A percentile compares a stretch with the other conserved stretches of the same genome.
Conservation (phyloP, 2,329 filamentous ascomycete genomes). For the Raffaelea deltoideospora region DNA sequence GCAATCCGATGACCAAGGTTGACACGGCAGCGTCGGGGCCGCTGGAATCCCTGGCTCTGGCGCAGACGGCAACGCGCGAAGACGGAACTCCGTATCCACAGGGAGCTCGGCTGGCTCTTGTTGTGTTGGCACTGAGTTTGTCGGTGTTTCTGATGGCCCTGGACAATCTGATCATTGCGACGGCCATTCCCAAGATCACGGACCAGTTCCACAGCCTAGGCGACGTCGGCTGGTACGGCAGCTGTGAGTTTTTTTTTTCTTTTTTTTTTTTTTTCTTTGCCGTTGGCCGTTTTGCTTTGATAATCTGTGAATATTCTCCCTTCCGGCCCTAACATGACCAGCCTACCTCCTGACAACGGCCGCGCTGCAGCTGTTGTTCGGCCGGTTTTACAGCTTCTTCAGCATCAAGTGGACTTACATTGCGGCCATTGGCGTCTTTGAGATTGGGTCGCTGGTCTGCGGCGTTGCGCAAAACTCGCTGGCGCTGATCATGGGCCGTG, state of each 20-base stretch:
- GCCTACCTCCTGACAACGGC: conserved; percentile 21
- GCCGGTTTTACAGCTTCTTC: conserved; percentile 22
- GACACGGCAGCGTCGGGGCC: too few relatives aligned
- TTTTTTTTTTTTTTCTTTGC: background rate
- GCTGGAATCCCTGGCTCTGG: background rate
- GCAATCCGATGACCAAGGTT: too few relatives aligned
- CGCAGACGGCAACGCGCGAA: conserved; percentile 16
- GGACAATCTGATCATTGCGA: conserved; percentile 18
- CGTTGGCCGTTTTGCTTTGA: too few relatives aligned
- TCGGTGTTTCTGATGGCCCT: conserved; percentile 29
- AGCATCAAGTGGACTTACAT: conserved; percentile 19
- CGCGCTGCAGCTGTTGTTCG: conserved; percentile 17
- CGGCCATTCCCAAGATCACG: conserved; percentile 20
- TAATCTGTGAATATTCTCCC: too few relatives aligned
- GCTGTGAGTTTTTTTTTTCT: conserved; percentile 4
- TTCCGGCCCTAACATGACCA: conserved; percentile 3
- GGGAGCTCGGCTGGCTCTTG: conserved; percentile 20
- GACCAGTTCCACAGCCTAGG: conserved; percentile 20
- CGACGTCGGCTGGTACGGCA: conserved; percentile 28
- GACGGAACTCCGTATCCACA: conserved; percentile 23
- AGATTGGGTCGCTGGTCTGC: conserved; percentile 21
- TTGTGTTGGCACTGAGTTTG: conserved; percentile 26
- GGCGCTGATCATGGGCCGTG: conserved; percentile 12
- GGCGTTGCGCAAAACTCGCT: conserved; percentile 10
- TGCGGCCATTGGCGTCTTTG: conserved; percentile 18